phyloP scores from a whole-genome alignment of 495 filamentous ascomycete genomes.

The Penicillium steckii region DNA sequence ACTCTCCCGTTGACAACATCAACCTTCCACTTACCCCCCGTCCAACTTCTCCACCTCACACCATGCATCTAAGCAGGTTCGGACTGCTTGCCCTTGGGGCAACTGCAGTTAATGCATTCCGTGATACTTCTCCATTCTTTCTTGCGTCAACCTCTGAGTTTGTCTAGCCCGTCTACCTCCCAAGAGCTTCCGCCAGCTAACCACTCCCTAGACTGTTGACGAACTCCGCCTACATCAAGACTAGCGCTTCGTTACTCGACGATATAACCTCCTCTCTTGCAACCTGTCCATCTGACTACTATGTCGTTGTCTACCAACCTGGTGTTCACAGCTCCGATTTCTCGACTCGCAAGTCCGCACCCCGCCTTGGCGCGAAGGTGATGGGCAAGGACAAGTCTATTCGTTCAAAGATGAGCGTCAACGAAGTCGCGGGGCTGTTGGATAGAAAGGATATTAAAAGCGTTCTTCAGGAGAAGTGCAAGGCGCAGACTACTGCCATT shows the following conservation, averaged over 20 bases:
- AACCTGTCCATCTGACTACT: conserved; percentile 71
- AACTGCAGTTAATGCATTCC: conserved; percentile 66
- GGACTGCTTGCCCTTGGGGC: conserved; percentile 61
- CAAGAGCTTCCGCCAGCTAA: conserved; percentile 28
- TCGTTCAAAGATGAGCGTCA: conserved; percentile 49
- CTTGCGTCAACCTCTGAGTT: conserved; percentile 79
- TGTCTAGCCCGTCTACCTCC: conserved; percentile 28
- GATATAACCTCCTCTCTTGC: conserved; percentile 44
- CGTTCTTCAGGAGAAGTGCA: conserved; percentile 51
- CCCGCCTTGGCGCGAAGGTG: conserved; percentile 59
- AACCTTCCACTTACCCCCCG: conserved; percentile 9
- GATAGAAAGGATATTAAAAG: conserved; percentile 54
- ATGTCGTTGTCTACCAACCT: conserved; percentile 79
- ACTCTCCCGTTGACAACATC: conserved; percentile 28
- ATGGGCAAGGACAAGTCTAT: conserved; percentile 47
- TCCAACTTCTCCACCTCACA: conserved; percentile 21
- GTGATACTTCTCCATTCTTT: conserved; percentile 83
- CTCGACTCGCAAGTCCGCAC: conserved; percentile 49
- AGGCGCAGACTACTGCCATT: conserved; percentile 50
- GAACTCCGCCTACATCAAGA: conserved; percentile 43
- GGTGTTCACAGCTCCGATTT: conserved; percentile 70
- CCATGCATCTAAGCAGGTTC: conserved; percentile 61
- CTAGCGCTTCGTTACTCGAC: conserved; percentile 38
- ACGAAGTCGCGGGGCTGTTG: conserved; percentile 63
- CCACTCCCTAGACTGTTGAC: conserved; percentile 39